Conservation (phyloP, 208 protist genomes). For the Acanthamoeba healyi region DNA sequence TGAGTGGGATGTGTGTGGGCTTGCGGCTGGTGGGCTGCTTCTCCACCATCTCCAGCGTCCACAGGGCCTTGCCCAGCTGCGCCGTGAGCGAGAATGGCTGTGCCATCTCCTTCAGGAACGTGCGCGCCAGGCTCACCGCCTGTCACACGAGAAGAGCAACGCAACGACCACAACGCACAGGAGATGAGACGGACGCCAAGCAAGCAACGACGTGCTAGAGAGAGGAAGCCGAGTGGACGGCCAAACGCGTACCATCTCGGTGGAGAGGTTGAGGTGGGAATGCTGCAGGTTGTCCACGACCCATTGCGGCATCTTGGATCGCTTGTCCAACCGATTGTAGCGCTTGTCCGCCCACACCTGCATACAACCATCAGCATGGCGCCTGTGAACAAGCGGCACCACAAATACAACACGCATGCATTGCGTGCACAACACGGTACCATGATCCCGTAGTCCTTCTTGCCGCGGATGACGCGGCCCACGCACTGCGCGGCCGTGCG, state of each 20-base stretch:
- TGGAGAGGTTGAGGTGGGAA: conserved; percentile 87
- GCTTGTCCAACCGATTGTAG: conserved; percentile 96
- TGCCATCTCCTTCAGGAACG: conserved; percentile 97
- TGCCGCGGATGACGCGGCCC: conserved; percentile 98
- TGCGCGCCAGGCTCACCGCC: conserved; percentile 92
- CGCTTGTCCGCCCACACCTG: conserved; percentile 84
- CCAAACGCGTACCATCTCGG: conserved; percentile 84
- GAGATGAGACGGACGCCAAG: not conserved
- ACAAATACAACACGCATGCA: not conserved
- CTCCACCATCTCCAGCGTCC: conserved; percentile 78
- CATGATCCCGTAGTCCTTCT: conserved; percentile 99
- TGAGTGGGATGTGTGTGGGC: not conserved
- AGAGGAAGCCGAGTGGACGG: not conserved
- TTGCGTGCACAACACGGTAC: conserved; percentile 92
- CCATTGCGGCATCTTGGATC: conserved; percentile 92
- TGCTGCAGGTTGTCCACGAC: conserved; percentile 87
- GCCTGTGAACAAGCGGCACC: not conserved
- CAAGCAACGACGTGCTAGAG: not conserved
- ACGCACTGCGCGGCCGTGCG: conserved; percentile 99
- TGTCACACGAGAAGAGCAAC: conserved; percentile 32
- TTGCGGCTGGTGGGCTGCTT: conserved; percentile 41
- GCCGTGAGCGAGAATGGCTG: conserved; percentile 88
- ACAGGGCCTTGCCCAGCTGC: conserved; percentile 82
- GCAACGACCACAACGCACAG: not conserved
- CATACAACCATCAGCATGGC: not conserved